phyloP scores from a whole-genome alignment of 2,329 filamentous ascomycete species.

The Ophiostoma ips region DNA sequence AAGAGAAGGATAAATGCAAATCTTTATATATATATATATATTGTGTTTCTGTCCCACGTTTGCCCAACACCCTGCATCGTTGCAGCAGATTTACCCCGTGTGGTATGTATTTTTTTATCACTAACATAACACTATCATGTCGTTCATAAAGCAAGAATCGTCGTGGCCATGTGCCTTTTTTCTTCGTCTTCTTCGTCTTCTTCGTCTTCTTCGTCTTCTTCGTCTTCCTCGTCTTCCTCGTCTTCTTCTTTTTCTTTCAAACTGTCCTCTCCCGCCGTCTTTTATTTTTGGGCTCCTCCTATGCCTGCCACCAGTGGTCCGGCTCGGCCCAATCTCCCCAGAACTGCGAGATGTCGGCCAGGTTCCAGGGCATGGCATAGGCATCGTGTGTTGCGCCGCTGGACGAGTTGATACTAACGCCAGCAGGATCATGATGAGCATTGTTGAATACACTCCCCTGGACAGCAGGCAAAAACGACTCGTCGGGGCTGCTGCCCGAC shows the following conservation, averaged over 20 bases:
- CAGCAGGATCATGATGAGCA: background rate
- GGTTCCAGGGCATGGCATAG: conserved; percentile 8
- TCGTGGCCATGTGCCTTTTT: no score
- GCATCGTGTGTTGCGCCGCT: conserved; percentile 1
- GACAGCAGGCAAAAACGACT: conserved; percentile 6
- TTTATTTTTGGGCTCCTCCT: background rate
- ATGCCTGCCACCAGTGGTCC: conserved; percentile 10
- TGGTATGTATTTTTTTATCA: background rate
- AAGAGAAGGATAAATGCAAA: no score
- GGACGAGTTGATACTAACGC: background rate
- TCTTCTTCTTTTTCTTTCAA: background rate
- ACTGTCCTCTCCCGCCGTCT: background rate
- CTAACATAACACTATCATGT: background rate
- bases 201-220: no score
- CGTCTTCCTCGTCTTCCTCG: background rate
- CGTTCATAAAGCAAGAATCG: no score
- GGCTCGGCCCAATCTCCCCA: conserved; percentile 10
- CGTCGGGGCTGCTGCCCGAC: conserved; percentile 9
- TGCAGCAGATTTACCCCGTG: no score
- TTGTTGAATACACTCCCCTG: background rate
- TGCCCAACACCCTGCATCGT: no score
- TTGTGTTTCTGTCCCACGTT: no score
- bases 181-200: no score
- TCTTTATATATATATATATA: background rate
- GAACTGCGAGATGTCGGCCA: conserved; percentile 7